These are phyloP conservation scores for Nothophoma quercina DNA, from an alignment of 2,329 filamentous ascomycete species.

Conservation along the genomic window DNA sequence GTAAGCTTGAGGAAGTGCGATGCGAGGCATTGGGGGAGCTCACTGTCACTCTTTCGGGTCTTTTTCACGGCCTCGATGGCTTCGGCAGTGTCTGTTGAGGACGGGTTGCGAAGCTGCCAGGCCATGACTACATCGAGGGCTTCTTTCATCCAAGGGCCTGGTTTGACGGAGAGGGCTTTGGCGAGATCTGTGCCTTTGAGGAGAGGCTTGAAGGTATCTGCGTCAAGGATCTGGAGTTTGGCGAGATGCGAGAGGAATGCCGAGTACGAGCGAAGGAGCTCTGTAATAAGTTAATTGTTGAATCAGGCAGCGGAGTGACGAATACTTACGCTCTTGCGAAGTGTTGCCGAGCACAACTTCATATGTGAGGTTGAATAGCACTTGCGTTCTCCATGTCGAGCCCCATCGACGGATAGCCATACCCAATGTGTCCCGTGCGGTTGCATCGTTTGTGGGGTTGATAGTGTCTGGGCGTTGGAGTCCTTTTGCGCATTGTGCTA, in stretches of 20 bases:
- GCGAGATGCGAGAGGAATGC: slow-evolving; percentile 62
- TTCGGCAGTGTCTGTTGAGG: slow-evolving; percentile 62
- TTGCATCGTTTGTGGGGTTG: slow-evolving; percentile 52
- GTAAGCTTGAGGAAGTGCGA: slow-evolving; percentile 67
- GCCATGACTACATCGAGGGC: slow-evolving; percentile 81
- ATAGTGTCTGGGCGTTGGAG: slow-evolving; percentile 55
- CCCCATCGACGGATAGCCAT: slow-evolving; percentile 81
- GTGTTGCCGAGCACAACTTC: slow-evolving; percentile 61
- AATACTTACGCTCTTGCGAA: slow-evolving; percentile 52
- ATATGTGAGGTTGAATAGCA: slow-evolving; percentile 71
- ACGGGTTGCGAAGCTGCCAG: slow-evolving; percentile 88
- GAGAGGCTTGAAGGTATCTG: slow-evolving; percentile 57
- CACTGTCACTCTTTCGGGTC: slow-evolving; percentile 53
- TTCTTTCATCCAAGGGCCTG: slow-evolving; percentile 83
- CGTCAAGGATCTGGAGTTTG: slow-evolving; percentile 60
- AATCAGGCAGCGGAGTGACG: neutral
- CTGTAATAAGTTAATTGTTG: slow-evolving; percentile 36
- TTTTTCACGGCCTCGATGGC: slow-evolving; percentile 57
- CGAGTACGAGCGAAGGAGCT: slow-evolving; percentile 60
- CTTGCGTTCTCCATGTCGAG: slow-evolving; percentile 73
- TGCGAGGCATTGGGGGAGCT: slow-evolving; percentile 58
- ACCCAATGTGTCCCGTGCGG: slow-evolving; percentile 70
- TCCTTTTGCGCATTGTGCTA: slow-evolving; percentile 59
- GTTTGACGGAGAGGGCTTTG: slow-evolving; percentile 69
- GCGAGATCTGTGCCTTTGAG: slow-evolving; percentile 79